phyloP scores from a whole-genome alignment of 2,329 filamentous ascomycete species.

The Colletotrichum chlorophyti region DNA sequence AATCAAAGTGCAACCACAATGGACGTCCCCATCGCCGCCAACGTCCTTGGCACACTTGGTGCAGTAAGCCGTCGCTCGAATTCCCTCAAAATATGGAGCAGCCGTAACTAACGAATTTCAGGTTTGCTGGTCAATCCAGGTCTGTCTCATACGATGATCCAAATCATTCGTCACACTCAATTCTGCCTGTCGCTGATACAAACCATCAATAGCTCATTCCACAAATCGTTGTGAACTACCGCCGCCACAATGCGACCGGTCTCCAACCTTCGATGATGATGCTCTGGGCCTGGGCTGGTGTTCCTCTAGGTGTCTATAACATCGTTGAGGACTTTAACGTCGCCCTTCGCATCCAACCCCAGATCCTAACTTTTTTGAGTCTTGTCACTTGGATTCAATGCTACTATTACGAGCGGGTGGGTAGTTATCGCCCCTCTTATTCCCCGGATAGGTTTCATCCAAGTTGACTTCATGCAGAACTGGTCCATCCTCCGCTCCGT shows the following conservation, averaged over 20 bases:
- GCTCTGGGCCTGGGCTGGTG: slow-evolving; percentile 71
- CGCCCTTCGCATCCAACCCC: slow-evolving; percentile 49
- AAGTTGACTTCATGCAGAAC: slow-evolving; percentile 44
- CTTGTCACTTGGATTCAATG: slow-evolving; percentile 52
- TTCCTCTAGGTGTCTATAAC: slow-evolving; percentile 65
- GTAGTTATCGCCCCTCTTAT: slow-evolving; percentile 28
- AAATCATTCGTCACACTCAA: too few species aligned
- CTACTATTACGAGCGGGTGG: slow-evolving; percentile 48
- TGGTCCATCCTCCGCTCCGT: slow-evolving; percentile 59
- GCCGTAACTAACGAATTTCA: slow-evolving; percentile 35
- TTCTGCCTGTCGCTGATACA: too few species aligned
- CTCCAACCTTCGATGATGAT: slow-evolving; percentile 77
- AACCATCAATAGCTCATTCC: slow-evolving; percentile 63
- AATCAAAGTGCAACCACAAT: slow-evolving; percentile 40
- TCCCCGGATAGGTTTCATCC: too few species aligned
- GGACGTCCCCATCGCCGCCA: slow-evolving; percentile 62
- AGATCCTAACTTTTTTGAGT: slow-evolving; percentile 50
- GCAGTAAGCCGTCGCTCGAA: slow-evolving; percentile 49
- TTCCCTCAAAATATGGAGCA: not conserved
- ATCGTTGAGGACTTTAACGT: slow-evolving; percentile 49
- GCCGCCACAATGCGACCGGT: slow-evolving; percentile 69
- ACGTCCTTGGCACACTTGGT: slow-evolving; percentile 65
- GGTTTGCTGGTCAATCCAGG: slow-evolving; percentile 71
- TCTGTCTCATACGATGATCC: slow-evolving; percentile 34
- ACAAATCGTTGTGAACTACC: slow-evolving; percentile 73